These are phyloP conservation scores for Chrysopogon serrulatus DNA, from an alignment of 176 grass and related monocot species.

Conservation along the genomic window DNA sequence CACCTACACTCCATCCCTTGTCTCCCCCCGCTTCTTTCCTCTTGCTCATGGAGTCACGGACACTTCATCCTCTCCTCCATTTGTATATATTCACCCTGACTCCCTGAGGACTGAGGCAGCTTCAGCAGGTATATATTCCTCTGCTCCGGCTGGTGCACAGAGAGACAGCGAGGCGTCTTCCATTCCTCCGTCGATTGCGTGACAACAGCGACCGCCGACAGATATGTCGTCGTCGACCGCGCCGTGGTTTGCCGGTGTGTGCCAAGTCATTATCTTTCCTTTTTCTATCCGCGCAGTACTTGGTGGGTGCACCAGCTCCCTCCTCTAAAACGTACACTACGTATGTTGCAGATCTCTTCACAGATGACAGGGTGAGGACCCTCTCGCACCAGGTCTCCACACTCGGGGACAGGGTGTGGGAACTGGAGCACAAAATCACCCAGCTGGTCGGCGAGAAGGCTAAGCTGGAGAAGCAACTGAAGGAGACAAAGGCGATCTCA, in stretches of 20 bases:
- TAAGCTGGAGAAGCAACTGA: constrained; percentile 18
- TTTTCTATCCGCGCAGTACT: background rate
- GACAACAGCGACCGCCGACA: background rate
- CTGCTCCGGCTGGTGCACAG: background rate
- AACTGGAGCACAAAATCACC: background rate
- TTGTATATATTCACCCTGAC: background rate
- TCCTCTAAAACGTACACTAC: background rate
- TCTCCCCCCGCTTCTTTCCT: background rate
- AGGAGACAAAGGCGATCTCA: background rate
- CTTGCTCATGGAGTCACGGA: background rate
- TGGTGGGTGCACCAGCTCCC: background rate
- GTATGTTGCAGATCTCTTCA: constrained; percentile 2
- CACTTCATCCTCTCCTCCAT: background rate
- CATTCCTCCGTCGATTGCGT: background rate
- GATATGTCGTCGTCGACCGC: background rate
- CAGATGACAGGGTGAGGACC: constrained; percentile 18
- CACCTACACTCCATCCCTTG: background rate
- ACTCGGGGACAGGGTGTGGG: background rate
- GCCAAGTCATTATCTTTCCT: background rate
- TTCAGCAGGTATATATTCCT: background rate
- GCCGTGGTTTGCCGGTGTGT: constrained; percentile 13
- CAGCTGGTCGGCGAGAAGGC: background rate
- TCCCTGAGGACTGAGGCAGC: too few species aligned
- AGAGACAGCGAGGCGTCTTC: background rate
- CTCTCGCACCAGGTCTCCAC: constrained; percentile 6